Base-by-base conservation (phyloP, 805 yeast species). In the Tetrapisispora nanseiensis region DNA sequence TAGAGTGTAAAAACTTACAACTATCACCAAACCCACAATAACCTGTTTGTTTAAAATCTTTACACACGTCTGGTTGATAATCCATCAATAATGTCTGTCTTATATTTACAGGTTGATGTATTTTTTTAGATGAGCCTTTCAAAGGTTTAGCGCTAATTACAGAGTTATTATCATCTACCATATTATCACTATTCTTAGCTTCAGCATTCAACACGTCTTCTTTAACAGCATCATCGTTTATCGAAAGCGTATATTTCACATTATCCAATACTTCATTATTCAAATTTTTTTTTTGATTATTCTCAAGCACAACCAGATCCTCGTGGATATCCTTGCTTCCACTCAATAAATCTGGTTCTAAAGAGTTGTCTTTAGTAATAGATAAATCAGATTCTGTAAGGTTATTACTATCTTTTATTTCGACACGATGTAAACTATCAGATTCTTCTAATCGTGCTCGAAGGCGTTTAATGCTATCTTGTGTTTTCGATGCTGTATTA, bases 11-110 rank as follows among this genome's bases (percentile, higher is more conserved):
- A 60, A 92, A 92, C 65, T 92, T 92, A 67, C 99, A 92, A 28
- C 92, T 82, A 53, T 92, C 98, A 8, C 99, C 99, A 59, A 82
- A 92, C 6, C 97, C 97, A 70, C 98, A 92, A 57, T 78, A 89
- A 0, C 98, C 99, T 0, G 94, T 89, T 51, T 82, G 83, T 45
- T 78, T 74, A 61, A 74, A 92, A 61, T 92, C 97, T 56, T 90
- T 92, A 58, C 98, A 92, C 2, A 92, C 80, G 56, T 92, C 97
- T 1, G 94, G 89, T 57, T 86, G 95, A 56, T 80, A 92, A 56
- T 92, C 98, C 30, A 82, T 71, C 2, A 80, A 67, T 0, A 85
- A 79, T 0, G 87, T 82, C 11, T 80, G 71, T 35, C 76, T 70
- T 23, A 89, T 70, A 52, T 73, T 73, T 0, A 74, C 39, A 0